Evolutionary conservation across 257 asterid genomes (phyloP), one percentile per base, ranked within the genome.

Genomic region (Ajuga chamaepitys): DNA sequence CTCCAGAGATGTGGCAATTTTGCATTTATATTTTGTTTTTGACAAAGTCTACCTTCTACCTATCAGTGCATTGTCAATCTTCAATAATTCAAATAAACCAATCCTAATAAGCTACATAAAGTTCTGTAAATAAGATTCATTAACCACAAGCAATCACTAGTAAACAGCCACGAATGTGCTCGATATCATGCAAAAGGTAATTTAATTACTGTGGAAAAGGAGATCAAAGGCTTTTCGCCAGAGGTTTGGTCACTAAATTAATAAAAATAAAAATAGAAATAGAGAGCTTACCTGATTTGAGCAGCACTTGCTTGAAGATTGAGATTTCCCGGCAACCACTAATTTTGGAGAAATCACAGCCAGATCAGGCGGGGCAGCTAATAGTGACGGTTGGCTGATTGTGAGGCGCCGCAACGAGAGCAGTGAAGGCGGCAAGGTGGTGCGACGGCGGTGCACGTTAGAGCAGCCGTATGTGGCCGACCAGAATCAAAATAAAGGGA

Each of bases 401-500:
- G 32, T 22, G 17, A 40, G 46, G 14, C 17, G 17, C n/a, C 45
- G 45, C 14, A 10, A 34, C 2, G 70, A 47, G 28, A 20, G 59
- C 41, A 68, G 60, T 9, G 41, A 38, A 24, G 40, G 59, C 58
- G 67, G 67, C 28, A 26, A 32, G 74, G 46, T 56, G 74, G 51
- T 44, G 20, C 28, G 63, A 20, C 68, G 68, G 74, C 9, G 35
- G 30, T 14, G 52, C 73, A 20, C 68, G 68, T 68, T 13, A 47
- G 30, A 22, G 52, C 73, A 42, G 58, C 66, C 22, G 66, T 60
- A 20, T 2, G 62, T 7, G 13, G 24, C 21, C 16, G 22, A 16
- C 55, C 12, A 25, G 67, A 62, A 62, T 62, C 67, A 44, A 26
- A 62, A 24, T 4, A 4, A 3, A 25, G 13, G 26, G 25, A 26